phyloP scores from a whole-genome alignment of 805 yeast genomes.

The Lachancea dasiensis region DNA sequence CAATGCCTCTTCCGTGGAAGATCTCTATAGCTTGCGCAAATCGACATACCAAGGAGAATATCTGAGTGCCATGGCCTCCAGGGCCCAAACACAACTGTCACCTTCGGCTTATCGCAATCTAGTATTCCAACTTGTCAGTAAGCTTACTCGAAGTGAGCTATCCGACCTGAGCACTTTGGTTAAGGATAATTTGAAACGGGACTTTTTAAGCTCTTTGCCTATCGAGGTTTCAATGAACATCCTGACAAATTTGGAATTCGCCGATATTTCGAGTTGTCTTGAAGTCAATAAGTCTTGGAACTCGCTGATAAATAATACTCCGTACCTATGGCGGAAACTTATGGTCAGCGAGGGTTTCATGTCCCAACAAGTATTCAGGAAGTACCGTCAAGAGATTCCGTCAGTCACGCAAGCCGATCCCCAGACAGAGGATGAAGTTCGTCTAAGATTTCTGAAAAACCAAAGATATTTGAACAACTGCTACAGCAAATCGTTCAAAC shows the following conservation, averaged over 20 bases:
- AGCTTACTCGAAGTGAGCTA: slow-evolving; percentile 26
- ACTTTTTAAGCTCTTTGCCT: slow-evolving; percentile 66
- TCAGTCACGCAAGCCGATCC: slow-evolving; percentile 26
- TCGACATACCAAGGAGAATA: slow-evolving; percentile 11
- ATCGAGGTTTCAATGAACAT: slow-evolving; percentile 65
- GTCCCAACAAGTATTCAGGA: slow-evolving; percentile 40
- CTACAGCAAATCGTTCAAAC: slow-evolving; percentile 68
- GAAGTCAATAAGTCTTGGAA: slow-evolving; percentile 70
- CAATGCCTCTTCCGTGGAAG: slow-evolving; percentile 5
- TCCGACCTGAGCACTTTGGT: slow-evolving; percentile 29
- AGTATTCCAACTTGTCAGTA: slow-evolving; percentile 25
- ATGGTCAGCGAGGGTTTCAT: slow-evolving; percentile 57
- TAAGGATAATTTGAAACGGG: slow-evolving; percentile 52
- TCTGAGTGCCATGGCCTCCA: slow-evolving; percentile 11
- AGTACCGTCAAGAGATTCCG: slow-evolving; percentile 21
- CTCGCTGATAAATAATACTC: slow-evolving; percentile 50
- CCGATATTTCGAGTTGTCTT: slow-evolving; percentile 54
- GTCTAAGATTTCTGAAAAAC: slow-evolving; percentile 44
- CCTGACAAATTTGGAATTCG: slow-evolving; percentile 55
- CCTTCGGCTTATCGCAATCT: slow-evolving; percentile 19
- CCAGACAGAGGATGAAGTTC: slow-evolving; percentile 31
- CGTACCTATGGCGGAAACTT: slow-evolving; percentile 63
- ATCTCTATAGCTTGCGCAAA: slow-evolving; percentile 1
- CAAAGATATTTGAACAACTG: slow-evolving; percentile 62
- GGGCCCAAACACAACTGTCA: slow-evolving; percentile 15